These are phyloP conservation scores for Limonomyces culmigenus DNA, from an alignment of 1,284 basidiomycete species.

Conservation along the genomic window DNA sequence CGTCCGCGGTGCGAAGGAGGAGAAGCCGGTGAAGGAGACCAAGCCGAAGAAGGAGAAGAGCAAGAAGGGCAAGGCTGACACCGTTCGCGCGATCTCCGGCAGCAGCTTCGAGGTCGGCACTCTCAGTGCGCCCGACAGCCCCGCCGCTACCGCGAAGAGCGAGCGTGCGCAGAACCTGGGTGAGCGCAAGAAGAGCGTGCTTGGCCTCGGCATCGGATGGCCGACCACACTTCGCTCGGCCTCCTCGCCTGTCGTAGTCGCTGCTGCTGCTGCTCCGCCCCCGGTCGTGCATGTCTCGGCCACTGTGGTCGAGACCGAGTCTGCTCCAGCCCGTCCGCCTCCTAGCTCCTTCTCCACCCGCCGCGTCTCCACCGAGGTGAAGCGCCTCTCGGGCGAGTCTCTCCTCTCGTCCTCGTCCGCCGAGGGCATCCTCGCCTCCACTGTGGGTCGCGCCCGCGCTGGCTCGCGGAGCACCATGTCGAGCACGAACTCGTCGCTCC, in stretches of 20 bases:
- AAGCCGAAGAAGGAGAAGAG: constrained; percentile 15
- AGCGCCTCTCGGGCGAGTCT: constrained; percentile 4
- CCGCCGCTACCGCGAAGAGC: constrained; percentile 6
- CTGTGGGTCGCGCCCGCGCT: constrained; percentile 12
- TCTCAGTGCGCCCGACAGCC: constrained; percentile 22
- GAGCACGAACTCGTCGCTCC: constrained; percentile 29
- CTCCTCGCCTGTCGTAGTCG: background rate
- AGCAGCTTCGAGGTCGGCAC: constrained; percentile 50
- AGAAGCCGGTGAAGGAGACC: constrained; percentile 14
- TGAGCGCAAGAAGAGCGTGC: constrained; percentile 42
- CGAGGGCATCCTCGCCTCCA: background rate
- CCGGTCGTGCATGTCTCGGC: too few relatives aligned
- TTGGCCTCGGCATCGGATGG: constrained; percentile 22
- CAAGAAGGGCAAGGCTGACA: constrained; percentile 17
- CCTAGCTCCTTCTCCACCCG: background rate
- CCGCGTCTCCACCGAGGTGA: background rate
- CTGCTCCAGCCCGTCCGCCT: background rate
- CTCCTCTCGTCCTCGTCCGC: background rate
- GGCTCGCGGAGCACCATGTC: constrained; percentile 30
- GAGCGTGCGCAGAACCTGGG: constrained; percentile 16
- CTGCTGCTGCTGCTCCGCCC: background rate
- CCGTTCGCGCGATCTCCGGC: constrained; percentile 22
- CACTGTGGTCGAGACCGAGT: background rate
- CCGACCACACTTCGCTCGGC: constrained; percentile 31
- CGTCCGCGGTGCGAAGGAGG: constrained; percentile 13